Percentiles rank a stretch among this genome's conserved stretches.
Conservation (phyloP, 768 basidiomycete species). For the Pleurotus platypus region DNA sequence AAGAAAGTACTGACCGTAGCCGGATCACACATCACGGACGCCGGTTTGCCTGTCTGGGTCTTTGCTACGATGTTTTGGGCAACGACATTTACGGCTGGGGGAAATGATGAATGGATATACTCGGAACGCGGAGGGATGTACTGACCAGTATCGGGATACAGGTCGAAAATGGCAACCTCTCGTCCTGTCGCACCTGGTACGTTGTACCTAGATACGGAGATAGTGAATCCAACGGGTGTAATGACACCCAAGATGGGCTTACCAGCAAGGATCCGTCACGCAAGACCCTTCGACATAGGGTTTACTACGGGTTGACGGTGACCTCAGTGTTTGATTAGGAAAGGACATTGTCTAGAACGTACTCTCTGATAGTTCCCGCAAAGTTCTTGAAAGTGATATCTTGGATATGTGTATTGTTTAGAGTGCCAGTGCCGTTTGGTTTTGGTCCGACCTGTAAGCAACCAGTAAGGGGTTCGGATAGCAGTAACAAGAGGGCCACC, state of each 20-base stretch:
- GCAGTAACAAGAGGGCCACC: neutral
- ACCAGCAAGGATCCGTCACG: constrained; percentile 59
- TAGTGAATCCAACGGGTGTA: neutral
- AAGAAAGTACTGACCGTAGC: constrained; percentile 32
- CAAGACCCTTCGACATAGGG: constrained; percentile 59
- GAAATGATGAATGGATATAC: neutral
- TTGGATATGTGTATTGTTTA: constrained; percentile 52
- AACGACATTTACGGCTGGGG: constrained; percentile 44
- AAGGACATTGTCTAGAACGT: constrained; percentile 6
- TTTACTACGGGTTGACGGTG: constrained; percentile 17
- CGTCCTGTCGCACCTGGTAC: constrained; percentile 53
- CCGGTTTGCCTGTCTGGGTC: constrained; percentile 40
- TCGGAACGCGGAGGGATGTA: neutral
- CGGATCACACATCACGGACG: constrained; percentile 53
- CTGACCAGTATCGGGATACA: constrained; percentile 53
- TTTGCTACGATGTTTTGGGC: constrained; percentile 43
- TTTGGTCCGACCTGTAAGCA: constrained; percentile 31
- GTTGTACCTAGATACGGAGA: constrained; percentile 28
- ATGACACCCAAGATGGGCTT: neutral
- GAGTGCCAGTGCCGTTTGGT: constrained; percentile 35
- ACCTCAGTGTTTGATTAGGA: neutral
- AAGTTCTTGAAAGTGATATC: constrained; percentile 57
- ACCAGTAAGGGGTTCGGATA: neutral
- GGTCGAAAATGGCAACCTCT: constrained; percentile 56
- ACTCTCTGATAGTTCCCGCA: constrained; percentile 48